phyloP scores from a whole-genome alignment of 345 rosid genomes.

The Eucalyptus polyanthemos region DNA sequence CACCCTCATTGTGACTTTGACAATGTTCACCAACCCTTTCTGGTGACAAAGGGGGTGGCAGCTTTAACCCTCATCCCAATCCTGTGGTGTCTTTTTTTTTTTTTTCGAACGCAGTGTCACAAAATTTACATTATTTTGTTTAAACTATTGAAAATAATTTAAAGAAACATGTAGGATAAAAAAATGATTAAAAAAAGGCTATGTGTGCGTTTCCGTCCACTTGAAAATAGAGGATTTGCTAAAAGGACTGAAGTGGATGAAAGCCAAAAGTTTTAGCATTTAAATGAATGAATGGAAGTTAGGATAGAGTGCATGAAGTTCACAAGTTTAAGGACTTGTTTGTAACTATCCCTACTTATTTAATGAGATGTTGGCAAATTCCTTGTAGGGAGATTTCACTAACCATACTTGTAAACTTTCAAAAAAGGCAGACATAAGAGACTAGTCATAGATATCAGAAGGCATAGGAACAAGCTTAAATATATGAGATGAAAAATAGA shows the following conservation, averaged over 20 bases:
- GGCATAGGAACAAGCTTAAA: neutral
- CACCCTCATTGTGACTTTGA: neutral
- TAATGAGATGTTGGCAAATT: neutral
- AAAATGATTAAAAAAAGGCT: neutral
- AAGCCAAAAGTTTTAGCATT: neutral
- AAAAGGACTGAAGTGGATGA: neutral
- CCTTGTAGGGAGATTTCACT: neutral
- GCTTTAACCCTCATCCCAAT: neutral
- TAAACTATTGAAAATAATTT: neutral
- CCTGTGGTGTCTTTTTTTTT: neutral
- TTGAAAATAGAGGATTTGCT: neutral
- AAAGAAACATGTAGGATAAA: neutral
- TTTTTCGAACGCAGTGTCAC: accelerated
- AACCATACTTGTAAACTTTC: neutral
- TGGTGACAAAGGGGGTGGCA: neutral
- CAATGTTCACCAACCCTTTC: neutral
- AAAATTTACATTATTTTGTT: neutral
- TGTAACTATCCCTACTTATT: neutral
- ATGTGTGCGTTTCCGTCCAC: neutral
- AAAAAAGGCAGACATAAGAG: neutral
- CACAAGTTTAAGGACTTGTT: neutral
- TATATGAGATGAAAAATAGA: neutral
- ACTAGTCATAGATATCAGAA: neutral
- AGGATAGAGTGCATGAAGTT: neutral
- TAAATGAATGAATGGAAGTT: neutral